Evolutionary conservation across 1,139 yeast genomes (phyloP).

Genomic region (Yamadazyma mexicana): DNA sequence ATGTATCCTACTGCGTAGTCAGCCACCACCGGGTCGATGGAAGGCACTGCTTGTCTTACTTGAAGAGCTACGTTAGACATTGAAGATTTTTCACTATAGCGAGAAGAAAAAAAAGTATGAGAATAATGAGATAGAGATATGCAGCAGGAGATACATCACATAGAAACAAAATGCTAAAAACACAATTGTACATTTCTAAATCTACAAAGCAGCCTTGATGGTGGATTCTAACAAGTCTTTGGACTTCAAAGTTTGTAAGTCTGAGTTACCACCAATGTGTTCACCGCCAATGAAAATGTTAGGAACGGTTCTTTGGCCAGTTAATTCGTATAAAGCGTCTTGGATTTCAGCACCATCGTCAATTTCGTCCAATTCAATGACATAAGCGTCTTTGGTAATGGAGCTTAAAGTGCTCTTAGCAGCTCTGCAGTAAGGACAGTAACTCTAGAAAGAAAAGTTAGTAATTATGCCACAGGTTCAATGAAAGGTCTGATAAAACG

Average conservation of each 20-base stretch:
- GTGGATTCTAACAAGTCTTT: constrained; percentile 33
- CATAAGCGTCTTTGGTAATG: constrained; percentile 54
- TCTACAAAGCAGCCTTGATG: constrained; percentile 41
- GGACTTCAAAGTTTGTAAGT: constrained; percentile 61
- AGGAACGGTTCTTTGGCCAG: constrained; percentile 94
- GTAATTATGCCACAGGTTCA: too few relatives aligned
- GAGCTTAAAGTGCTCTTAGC: constrained; percentile 58
- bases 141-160: too few relatives aligned
- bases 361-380: constrained; percentile 62
- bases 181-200: not conserved
- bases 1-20: constrained; percentile 91
- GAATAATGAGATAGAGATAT: not conserved
- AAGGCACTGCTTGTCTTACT: constrained; percentile 86
- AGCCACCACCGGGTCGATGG: constrained; percentile 85
- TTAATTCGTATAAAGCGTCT: constrained; percentile 68
- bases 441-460: constrained; percentile 23
- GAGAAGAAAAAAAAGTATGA: not conserved
- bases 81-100: not conserved
- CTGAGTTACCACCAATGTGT: constrained; percentile 95
- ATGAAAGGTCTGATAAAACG: too few relatives aligned
- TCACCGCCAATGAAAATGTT: constrained; percentile 85
- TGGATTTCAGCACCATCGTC: constrained; percentile 59
- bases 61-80: constrained; percentile 62
- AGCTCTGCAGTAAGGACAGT: constrained; percentile 72
- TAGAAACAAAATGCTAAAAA: not conserved